phyloP scores from a whole-genome alignment of 2,329 filamentous ascomycete genomes.

The Cordyceps farinosa region DNA sequence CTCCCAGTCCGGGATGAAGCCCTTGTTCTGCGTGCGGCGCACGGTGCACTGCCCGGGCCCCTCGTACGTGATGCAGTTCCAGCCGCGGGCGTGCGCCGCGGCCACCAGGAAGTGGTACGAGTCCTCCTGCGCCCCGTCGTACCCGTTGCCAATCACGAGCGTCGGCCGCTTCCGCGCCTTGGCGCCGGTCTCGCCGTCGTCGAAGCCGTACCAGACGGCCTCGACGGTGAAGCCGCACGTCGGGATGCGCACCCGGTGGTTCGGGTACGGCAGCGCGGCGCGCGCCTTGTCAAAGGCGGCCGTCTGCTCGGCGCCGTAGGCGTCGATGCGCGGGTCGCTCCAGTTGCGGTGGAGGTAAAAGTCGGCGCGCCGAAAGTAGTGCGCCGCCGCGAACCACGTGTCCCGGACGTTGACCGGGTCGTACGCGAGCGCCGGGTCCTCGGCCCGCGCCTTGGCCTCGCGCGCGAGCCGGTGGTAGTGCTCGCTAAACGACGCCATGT shows the following conservation, averaged over 20 bases:
- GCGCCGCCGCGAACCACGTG: conserved; percentile 32
- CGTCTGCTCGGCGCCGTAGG: conserved; percentile 31
- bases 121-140: conserved; percentile 39
- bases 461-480: conserved; percentile 19
- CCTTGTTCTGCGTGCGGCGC: conserved; percentile 37
- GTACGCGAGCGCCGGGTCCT: conserved; percentile 3
- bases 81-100: conserved; percentile 34
- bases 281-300: conserved; percentile 36
- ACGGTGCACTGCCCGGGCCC: conserved; percentile 43
- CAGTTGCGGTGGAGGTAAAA: conserved; percentile 37
- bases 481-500: conserved; percentile 18
- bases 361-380: conserved; percentile 37
- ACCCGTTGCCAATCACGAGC: conserved; percentile 35
- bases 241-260: conserved; percentile 24
- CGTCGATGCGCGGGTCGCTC: conserved; percentile 34
- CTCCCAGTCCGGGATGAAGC: conserved; percentile 46
- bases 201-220: conserved; percentile 27
- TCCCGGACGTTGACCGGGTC: conserved; percentile 17
- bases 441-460: conserved; percentile 16
- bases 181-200: conserved; percentile 5
- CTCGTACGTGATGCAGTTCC: conserved; percentile 43
- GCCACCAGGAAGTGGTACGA: conserved; percentile 32
- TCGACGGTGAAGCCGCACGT: conserved; percentile 28
- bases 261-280: conserved; percentile 28
- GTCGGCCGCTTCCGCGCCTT: conserved; percentile 26